Percentiles rank a stretch among this genome's conserved stretches.
phyloP scores from a whole-genome alignment of 2,329 filamentous ascomycete genomes.

The Fusarium xyrophilum region DNA sequence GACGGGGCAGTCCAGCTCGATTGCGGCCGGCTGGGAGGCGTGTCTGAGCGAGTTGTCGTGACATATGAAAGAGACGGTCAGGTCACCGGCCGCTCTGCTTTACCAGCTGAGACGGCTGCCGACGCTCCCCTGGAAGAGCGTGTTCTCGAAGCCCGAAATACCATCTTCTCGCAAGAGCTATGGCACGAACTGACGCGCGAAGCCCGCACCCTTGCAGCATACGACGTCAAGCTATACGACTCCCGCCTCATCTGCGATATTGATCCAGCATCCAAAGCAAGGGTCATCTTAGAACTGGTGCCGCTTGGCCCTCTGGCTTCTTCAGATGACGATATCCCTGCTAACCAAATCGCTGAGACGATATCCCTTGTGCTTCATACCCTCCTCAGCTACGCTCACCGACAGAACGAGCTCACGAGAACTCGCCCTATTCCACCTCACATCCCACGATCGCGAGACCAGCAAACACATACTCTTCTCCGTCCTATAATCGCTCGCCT shows the following conservation, averaged over 20 bases:
- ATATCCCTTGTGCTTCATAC: conserved; percentile 74
- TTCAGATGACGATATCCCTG: conserved; percentile 46
- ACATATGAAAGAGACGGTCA: conserved; percentile 65
- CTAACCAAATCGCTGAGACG: conserved; percentile 66
- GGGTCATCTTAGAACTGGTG: conserved; percentile 71
- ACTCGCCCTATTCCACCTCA: conserved; percentile 61
- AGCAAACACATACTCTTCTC: conserved; percentile 58
- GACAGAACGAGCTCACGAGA: conserved; percentile 73
- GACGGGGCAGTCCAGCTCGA: conserved; percentile 81
- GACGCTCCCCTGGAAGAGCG: conserved; percentile 66
- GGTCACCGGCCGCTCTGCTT: conserved; percentile 63
- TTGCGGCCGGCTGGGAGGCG: conserved; percentile 58
- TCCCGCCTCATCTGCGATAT: conserved; percentile 63
- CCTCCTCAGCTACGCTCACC: conserved; percentile 79
- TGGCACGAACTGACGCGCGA: conserved; percentile 91
- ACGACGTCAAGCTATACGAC: conserved; percentile 71
- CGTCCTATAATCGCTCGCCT: conserved; percentile 60
- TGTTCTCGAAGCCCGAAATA: conserved; percentile 78
- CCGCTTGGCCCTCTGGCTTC: conserved; percentile 56
- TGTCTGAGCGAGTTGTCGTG: conserved; percentile 70
- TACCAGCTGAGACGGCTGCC: conserved; percentile 61
- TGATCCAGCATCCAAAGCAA: conserved; percentile 56
- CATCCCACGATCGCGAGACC: conserved; percentile 47
- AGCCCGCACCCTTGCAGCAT: conserved; percentile 73
- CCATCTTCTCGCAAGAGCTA: conserved; percentile 82